Conservation (phyloP, 2,329 filamentous ascomycete species). For the Monilinia aucupariae region DNA sequence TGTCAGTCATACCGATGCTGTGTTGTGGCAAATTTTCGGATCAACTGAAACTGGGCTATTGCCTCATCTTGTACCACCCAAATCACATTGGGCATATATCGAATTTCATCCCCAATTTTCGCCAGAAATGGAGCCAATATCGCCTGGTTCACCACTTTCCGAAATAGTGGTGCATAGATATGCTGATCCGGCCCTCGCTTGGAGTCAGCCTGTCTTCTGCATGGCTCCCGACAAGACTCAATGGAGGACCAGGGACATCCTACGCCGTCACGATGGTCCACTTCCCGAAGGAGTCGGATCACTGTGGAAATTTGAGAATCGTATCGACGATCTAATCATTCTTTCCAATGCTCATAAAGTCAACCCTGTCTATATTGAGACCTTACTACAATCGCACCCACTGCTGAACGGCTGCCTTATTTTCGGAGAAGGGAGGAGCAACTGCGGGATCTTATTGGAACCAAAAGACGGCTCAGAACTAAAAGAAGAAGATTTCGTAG, state of each 20-base stretch:
- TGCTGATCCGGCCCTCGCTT: not conserved
- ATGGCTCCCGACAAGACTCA: slow-evolving; percentile 40
- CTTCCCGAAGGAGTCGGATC: slow-evolving; percentile 18
- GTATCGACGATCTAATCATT: slow-evolving; percentile 39
- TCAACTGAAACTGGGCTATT: slow-evolving; percentile 33
- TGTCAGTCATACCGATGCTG: not conserved
- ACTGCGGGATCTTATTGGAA: slow-evolving; percentile 24
- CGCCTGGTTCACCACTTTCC: not conserved
- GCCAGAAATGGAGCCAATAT: slow-evolving; percentile 22
- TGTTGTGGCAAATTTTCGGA: slow-evolving; percentile 4
- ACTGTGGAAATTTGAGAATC: slow-evolving; percentile 36
- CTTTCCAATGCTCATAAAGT: slow-evolving; percentile 43
- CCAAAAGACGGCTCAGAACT: slow-evolving; percentile 7
- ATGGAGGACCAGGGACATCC: slow-evolving; percentile 42
- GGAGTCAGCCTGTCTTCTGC: slow-evolving; percentile 37
- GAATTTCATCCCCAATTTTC: slow-evolving; percentile 30
- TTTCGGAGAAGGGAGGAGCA: slow-evolving; percentile 33
- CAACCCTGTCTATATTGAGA: slow-evolving; percentile 41
- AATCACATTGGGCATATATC: slow-evolving; percentile 35
- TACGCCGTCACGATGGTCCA: slow-evolving; percentile 19
- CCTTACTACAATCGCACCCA: slow-evolving; percentile 35
- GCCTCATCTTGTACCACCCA: slow-evolving; percentile 24
- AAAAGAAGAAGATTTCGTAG: slow-evolving; percentile 14
- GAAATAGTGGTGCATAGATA: not conserved
- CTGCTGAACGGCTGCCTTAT: slow-evolving; percentile 35